phyloP scores from a whole-genome alignment of 192 early-diverging fungal genomes.

The Coemansia sp. region DNA sequence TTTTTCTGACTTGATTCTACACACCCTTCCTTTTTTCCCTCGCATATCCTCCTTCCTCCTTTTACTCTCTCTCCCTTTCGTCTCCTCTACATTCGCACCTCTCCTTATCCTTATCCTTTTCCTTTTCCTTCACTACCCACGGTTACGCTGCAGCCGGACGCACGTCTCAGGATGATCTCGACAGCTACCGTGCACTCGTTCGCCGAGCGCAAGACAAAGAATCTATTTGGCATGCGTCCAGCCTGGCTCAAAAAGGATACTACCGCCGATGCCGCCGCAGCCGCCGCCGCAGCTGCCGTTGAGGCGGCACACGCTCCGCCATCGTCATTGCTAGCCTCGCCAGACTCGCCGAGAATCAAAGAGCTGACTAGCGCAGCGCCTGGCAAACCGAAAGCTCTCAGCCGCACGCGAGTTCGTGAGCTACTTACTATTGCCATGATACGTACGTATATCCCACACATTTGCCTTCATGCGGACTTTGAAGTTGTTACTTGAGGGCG shows the following conservation, averaged over 20 bases:
- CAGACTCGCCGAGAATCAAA: constrained; percentile 38
- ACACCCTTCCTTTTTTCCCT: neutral
- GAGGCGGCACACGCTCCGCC: constrained; percentile 11
- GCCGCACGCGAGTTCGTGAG: constrained; percentile 47
- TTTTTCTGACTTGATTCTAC: constrained; percentile 9
- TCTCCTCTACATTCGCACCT: constrained; percentile 8
- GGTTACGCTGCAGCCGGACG: constrained; percentile 4
- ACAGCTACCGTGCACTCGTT: constrained; percentile 37
- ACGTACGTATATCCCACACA: constrained; percentile 37
- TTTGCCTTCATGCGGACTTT: neutral
- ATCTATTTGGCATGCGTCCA: constrained; percentile 50
- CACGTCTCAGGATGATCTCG: constrained; percentile 38
- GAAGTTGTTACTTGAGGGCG: neutral
- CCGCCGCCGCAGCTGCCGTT: constrained; percentile 4
- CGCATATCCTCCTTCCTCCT: constrained; percentile 8
- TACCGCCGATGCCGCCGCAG: constrained; percentile 16
- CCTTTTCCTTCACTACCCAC: neutral
- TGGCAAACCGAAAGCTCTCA: constrained; percentile 46
- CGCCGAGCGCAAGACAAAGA: constrained; percentile 51
- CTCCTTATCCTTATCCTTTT: neutral
- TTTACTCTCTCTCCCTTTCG: constrained; percentile 7
- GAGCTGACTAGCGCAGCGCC: constrained; percentile 33
- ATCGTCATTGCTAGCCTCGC: constrained; percentile 20
- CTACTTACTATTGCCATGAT: constrained; percentile 49
- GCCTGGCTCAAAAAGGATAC: constrained; percentile 42